Evolutionary conservation across 2,329 filamentous ascomycete species (phyloP), one percentile per base, ranked within the genome.

Genomic region (Colletotrichum sidae): DNA sequence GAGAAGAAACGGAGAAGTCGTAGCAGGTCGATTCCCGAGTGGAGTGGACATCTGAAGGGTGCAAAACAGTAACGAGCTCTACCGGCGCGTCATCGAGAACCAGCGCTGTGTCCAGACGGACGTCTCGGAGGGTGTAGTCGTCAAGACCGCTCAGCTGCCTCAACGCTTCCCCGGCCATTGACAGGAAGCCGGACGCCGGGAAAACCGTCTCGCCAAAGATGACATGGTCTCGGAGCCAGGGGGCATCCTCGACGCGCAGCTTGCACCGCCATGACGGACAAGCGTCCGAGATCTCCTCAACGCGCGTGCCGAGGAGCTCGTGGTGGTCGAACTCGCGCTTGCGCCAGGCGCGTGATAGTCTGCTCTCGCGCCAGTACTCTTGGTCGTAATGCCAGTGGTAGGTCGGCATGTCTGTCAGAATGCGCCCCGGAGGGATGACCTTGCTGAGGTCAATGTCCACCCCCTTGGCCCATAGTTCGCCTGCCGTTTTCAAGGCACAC

Each of bases 41-140:
- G 25, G 72, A 69, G 0, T 71, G 76, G 0, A 75, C 68, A 1
- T 65, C 68, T 0, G 68, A 54, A 5, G 66, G 71, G 11, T 73
- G 71, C 5, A 79, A 57, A 1, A 70, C 72, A 0, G 77, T 77
- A 33, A 77, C 65, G 1, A 79, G 59, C 60, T 80, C 78, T 0
- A 66, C 70, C 1, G 73, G 69, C 9, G 64, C 59, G 2, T 68
- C 71, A n/a, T 56, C 61, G 6, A 80, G 38, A 0, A 78, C 69
- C 11, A 80, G 60, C 4, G 76, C 77, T 0, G 73, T 67, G 11
- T 70, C 67, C n/a, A 76, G 67, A 7, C 69, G 65, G 1, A 78
- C 64, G 33, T 78, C 70, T 1, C 72, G 70, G 12, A 80, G 42
- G 12, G 68, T 68, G 44, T 73, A 77, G 5, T 69, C 71, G 6